Evolutionary conservation across 2,329 filamentous ascomycete species (phyloP).

Genomic region (Fusarium sp.): DNA sequence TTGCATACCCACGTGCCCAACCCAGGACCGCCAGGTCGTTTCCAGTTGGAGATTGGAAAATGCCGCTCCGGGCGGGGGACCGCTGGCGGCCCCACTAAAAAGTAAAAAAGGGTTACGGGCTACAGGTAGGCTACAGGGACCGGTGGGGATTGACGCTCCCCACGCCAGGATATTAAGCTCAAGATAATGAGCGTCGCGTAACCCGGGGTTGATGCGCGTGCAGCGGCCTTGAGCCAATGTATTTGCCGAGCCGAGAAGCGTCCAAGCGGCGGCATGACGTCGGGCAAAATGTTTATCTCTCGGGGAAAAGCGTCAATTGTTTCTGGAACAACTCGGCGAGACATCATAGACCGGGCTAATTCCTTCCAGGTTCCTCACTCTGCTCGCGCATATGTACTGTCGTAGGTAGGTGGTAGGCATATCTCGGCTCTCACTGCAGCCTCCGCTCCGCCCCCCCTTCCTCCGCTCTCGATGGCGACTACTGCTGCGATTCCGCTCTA

Average conservation of each 20-base stretch:
- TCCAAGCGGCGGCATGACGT: not conserved
- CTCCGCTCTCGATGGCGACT: not conserved
- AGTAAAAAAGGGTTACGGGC: too few species aligned
- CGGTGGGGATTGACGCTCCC: too few species aligned
- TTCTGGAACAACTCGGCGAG: too few species aligned
- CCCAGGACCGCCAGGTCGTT: not conserved
- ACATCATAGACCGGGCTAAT: too few species aligned
- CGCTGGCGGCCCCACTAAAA: not conserved
- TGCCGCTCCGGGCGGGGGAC: not conserved
- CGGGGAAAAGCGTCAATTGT: too few species aligned
- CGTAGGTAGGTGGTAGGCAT: too few species aligned
- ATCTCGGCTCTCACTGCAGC: not conserved
- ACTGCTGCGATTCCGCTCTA: slow-evolving; percentile 3
- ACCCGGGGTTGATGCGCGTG: not conserved
- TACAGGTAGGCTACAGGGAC: too few species aligned
- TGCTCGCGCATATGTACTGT: too few species aligned
- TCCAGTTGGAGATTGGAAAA: slow-evolving; percentile 8
- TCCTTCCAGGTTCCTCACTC: too few species aligned
- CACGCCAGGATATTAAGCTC: not conserved
- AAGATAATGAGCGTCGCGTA: not conserved
- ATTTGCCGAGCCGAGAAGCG: not conserved
- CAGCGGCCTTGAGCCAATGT: not conserved
- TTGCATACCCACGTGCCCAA: slow-evolving; percentile 5
- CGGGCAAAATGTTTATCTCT: not conserved
- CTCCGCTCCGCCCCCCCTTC: not conserved